Evolutionary conservation across 1,284 basidiomycete species (phyloP).

Genomic region (Ceratobasidium sp.): DNA sequence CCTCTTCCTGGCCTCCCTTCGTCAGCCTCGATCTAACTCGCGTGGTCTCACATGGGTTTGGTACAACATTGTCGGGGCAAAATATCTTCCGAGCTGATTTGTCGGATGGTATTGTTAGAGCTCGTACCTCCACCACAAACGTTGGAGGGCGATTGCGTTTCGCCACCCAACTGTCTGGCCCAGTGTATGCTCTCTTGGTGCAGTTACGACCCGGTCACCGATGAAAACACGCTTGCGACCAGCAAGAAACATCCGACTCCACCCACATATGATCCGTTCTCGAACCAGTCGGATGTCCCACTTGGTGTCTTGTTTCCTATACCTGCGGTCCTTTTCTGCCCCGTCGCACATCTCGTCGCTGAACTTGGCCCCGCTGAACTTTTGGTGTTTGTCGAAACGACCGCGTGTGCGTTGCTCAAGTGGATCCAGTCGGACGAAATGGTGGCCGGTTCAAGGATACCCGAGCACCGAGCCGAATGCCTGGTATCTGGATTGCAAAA

Average conservation of each 20-base stretch:
- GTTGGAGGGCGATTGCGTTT: conserved; percentile 4
- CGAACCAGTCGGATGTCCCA: conserved; percentile 19
- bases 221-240: not conserved
- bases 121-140: not conserved
- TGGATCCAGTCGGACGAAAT: conserved; percentile 16
- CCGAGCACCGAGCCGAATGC: not conserved
- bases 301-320: conserved; percentile 17
- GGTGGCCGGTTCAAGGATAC: not conserved
- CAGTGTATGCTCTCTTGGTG: not conserved
- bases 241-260: conserved; percentile 7
- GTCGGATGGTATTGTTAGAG: not conserved
- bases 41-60: conserved; percentile 19
- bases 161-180: not conserved
- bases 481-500: not conserved
- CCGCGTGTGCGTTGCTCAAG: too few species aligned
- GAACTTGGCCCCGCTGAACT: too few species aligned
- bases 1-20: conserved; percentile 16
- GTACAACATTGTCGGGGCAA: conserved; percentile 11
- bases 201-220: not conserved
- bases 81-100: conserved; percentile 8
- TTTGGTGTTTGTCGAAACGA: too few species aligned
- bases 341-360: conserved; percentile 21
- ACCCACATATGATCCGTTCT: conserved; percentile 22
- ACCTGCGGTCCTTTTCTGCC: conserved; percentile 6
- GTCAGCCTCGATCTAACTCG: conserved; percentile 14